Evolutionary conservation across 129 eudicot species (phyloP).

Genomic region (Flaveria sonorensis): DNA sequence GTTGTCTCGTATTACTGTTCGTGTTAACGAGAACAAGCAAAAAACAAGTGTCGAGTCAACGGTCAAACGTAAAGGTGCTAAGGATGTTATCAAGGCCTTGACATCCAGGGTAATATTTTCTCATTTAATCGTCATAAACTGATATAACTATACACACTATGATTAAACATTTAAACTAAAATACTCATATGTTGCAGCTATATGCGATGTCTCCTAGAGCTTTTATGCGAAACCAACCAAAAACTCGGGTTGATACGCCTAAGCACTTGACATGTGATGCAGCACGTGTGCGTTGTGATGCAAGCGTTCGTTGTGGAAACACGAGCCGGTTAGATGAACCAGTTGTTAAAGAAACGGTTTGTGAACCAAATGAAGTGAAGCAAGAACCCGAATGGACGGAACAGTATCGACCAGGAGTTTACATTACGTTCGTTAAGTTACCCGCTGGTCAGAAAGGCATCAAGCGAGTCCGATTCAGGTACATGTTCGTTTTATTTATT

Average conservation of each 20-base stretch:
- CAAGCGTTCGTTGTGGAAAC: constrained; percentile 24
- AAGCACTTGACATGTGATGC: constrained; percentile 24
- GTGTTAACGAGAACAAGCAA: constrained; percentile 16
- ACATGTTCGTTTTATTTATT: neutral
- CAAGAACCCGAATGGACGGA: constrained; percentile 53
- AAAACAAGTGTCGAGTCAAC: constrained; percentile 47
- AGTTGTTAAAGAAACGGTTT: constrained; percentile 5
- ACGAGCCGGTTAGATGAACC: constrained; percentile 35
- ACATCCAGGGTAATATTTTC: constrained; percentile 53
- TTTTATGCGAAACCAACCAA: constrained; percentile 43
- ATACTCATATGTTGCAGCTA: constrained; percentile 41
- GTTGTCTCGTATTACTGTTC: constrained; percentile 8
- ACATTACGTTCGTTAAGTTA: constrained; percentile 48
- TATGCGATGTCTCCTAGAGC: constrained; percentile 48
- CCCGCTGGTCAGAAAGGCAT: constrained; percentile 57
- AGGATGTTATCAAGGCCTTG: constrained; percentile 53
- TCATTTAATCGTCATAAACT: neutral
- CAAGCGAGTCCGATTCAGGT: constrained; percentile 73
- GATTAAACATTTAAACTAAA: no score
- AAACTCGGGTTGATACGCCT: constrained; percentile 34
- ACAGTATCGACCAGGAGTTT: constrained; percentile 57
- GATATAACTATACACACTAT: neutral
- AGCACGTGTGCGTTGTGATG: neutral
- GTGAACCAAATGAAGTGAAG: constrained; percentile 22
- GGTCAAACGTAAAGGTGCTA: constrained; percentile 54